Conservation (phyloP, 2,329 filamentous ascomycete genomes). For the Monilinia laxa region DNA sequence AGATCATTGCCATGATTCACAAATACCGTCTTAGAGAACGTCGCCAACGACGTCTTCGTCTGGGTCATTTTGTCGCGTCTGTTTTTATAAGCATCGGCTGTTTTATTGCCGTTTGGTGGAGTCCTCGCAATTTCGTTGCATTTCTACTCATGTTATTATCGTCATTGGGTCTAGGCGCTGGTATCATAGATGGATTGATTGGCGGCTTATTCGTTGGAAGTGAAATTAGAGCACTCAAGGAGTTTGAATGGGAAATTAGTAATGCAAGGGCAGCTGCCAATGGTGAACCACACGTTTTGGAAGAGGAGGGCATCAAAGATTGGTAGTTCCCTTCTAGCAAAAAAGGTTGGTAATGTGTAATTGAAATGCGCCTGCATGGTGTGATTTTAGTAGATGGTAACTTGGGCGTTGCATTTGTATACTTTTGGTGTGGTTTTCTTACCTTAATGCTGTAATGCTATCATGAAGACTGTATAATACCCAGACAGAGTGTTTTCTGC, state of each 20-base stretch:
- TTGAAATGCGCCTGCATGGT: not conserved
- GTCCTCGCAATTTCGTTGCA: slow-evolving; percentile 69
- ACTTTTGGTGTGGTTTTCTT: not conserved
- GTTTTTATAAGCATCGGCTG: slow-evolving; percentile 69
- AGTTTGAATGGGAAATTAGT: slow-evolving; percentile 90
- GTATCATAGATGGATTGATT: slow-evolving; percentile 81
- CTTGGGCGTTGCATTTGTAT: not conserved
- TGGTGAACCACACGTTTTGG: slow-evolving; percentile 31
- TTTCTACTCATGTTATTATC: slow-evolving; percentile 80
- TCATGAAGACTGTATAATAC: not conserved
- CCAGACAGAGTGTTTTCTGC: not conserved
- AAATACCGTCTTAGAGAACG: slow-evolving; percentile 70
- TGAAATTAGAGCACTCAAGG: slow-evolving; percentile 78
- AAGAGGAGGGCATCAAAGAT: slow-evolving; percentile 11
- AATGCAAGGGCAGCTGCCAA: slow-evolving; percentile 55
- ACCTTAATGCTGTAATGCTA: not conserved
- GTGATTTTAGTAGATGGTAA: not conserved
- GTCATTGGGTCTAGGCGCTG: slow-evolving; percentile 72
- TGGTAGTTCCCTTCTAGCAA: not conserved
- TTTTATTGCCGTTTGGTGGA: slow-evolving; percentile 83
- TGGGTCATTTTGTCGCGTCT: slow-evolving; percentile 70
- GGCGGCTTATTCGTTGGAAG: slow-evolving; percentile 82
- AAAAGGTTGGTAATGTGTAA: not conserved
- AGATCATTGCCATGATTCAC: slow-evolving; percentile 69
- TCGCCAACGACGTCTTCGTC: slow-evolving; percentile 68